Conservation (phyloP, 768 basidiomycete species). For the Termitomyces sp. region DNA sequence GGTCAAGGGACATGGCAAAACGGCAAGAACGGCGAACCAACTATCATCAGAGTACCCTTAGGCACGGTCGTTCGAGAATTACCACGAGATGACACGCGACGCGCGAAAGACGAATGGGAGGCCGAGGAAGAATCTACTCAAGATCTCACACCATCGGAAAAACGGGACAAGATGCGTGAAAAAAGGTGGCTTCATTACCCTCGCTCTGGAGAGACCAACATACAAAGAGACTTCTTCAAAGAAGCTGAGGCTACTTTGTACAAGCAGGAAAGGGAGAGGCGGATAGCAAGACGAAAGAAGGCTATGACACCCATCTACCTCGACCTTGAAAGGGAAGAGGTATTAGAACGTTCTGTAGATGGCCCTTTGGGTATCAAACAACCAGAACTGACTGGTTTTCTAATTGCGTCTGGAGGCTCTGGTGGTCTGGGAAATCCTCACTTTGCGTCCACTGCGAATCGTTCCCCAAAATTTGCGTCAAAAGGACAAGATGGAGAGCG, state of each 20-base stretch:
- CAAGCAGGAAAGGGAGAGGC: slow-evolving; percentile 55
- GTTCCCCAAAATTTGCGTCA: slow-evolving; percentile 85
- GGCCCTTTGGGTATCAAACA: slow-evolving; percentile 60
- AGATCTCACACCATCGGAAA: slow-evolving; percentile 40
- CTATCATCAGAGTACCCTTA: slow-evolving; percentile 76
- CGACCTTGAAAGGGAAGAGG: slow-evolving; percentile 55
- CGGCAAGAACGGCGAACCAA: slow-evolving; percentile 67
- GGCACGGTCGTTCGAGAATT: slow-evolving; percentile 88
- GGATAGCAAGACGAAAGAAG: slow-evolving; percentile 39
- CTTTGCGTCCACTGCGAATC: slow-evolving; percentile 60
- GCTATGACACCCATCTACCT: slow-evolving; percentile 42
- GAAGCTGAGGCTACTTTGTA: slow-evolving; percentile 61
- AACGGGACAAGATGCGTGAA: slow-evolving; percentile 54
- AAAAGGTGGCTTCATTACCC: slow-evolving; percentile 83
- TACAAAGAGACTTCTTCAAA: slow-evolving; percentile 58
- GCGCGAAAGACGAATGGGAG: slow-evolving; percentile 66
- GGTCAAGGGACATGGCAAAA: slow-evolving; percentile 88
- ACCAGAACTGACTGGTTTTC: slow-evolving; percentile 47
- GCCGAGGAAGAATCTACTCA: slow-evolving; percentile 57
- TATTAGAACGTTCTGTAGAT: slow-evolving; percentile 36
- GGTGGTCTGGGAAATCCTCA: slow-evolving; percentile 90
- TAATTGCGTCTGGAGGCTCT: slow-evolving; percentile 69
- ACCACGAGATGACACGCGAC: slow-evolving; percentile 55
- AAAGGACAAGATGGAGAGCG: slow-evolving; percentile 71
- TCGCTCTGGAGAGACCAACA: slow-evolving; percentile 51